A percentile compares a stretch with the other conserved stretches of the same genome.
These are phyloP conservation scores for Thyridium curvatum DNA, from an alignment of 2,329 filamentous ascomycete genomes.

Conservation along the genomic window DNA sequence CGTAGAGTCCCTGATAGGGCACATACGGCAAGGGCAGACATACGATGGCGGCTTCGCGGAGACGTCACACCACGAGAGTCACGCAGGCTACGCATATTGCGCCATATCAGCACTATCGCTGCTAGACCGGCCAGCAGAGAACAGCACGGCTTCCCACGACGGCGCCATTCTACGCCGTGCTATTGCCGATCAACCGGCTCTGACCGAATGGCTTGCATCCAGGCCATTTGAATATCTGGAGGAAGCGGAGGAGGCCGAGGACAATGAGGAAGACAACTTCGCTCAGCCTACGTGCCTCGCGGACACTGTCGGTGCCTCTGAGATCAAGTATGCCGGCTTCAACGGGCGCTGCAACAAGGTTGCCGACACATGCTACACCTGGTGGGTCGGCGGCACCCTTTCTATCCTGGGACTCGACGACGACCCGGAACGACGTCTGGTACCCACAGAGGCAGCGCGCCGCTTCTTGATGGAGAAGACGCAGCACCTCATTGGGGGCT, in stretches of 20 bases:
- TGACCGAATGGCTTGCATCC: constrained; percentile 48
- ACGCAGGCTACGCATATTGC: constrained; percentile 89
- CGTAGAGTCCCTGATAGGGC: constrained; percentile 59
- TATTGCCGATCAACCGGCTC: constrained; percentile 27
- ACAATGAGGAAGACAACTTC: constrained; percentile 32
- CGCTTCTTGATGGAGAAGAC: constrained; percentile 79
- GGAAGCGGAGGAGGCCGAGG: constrained; percentile 31
- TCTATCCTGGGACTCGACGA: constrained; percentile 48
- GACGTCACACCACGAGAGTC: constrained; percentile 72
- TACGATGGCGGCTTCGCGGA: constrained; percentile 85
- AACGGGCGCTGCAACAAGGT: constrained; percentile 89
- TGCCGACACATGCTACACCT: constrained; percentile 92
- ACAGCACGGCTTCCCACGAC: constrained; percentile 15
- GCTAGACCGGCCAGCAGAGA: constrained; percentile 54
- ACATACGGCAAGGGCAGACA: constrained; percentile 59
- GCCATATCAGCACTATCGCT: constrained; percentile 73
- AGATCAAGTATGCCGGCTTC: constrained; percentile 58
- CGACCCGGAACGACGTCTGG: constrained; percentile 21
- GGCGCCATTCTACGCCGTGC: constrained; percentile 28
- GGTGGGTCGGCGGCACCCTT: constrained; percentile 74
- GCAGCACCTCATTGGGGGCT: constrained; percentile 79
- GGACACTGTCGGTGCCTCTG: no score
- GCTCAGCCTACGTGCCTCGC: constrained; percentile 10
- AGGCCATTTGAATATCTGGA: constrained; percentile 55
- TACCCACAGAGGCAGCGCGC: constrained; percentile 37